Percentiles rank a stretch among this genome's conserved stretches.
Conservation (phyloP, 2,329 filamentous ascomycete genomes). For the Pseudonectria buxi region DNA sequence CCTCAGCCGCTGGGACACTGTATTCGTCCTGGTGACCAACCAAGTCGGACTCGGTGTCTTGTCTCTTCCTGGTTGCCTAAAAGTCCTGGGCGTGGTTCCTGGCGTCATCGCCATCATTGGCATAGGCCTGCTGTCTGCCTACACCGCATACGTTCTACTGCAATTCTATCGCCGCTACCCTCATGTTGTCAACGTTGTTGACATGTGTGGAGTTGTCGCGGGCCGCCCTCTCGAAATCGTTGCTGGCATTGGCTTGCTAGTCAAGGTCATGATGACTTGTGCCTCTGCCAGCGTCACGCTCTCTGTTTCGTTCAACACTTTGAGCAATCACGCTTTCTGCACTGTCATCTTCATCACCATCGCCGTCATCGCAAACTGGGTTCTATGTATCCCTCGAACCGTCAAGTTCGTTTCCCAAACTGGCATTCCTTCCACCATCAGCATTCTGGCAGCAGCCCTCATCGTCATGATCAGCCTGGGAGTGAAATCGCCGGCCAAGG, state of each 20-base stretch:
- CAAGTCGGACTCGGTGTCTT: constrained; percentile 36
- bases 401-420: constrained; percentile 36
- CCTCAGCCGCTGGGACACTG: constrained; percentile 19
- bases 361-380: constrained; percentile 50
- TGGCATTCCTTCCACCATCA: constrained; percentile 21
- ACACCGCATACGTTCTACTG: constrained; percentile 39
- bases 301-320: constrained; percentile 60
- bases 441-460: constrained; percentile 21
- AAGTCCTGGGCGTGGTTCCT: constrained; percentile 58
- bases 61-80: constrained; percentile 64
- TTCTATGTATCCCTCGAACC: constrained; percentile 58
- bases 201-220: constrained; percentile 53
- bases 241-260: constrained; percentile 53
- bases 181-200: constrained; percentile 62
- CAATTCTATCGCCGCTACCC: constrained; percentile 63
- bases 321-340: constrained; percentile 52
- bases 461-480: constrained; percentile 25
- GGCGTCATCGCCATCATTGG: constrained; percentile 63
- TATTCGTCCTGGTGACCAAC: constrained; percentile 23
- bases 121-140: constrained; percentile 58
- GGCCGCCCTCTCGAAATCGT: constrained; percentile 16
- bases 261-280: constrained; percentile 66
- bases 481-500: constrained; percentile 9
- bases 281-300: constrained; percentile 59
- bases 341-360: constrained; percentile 59